Base-by-base conservation (phyloP, 306 rosid genomes). In the Gillenia trifoliata region DNA sequence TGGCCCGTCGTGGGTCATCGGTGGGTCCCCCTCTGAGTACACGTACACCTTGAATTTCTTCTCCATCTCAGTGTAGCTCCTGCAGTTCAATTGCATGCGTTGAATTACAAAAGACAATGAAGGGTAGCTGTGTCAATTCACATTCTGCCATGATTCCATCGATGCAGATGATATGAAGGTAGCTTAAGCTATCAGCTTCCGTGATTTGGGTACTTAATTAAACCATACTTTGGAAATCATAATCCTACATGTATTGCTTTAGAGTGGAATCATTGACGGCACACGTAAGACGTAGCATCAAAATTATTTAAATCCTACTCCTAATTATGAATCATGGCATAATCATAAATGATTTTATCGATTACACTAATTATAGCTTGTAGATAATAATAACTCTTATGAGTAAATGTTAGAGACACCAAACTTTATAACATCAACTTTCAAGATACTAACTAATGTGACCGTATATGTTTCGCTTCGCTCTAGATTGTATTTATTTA, bases 31-130 rank as follows among this genome's bases (percentile, higher is more conserved):
- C 64, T 93, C 97, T 30, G 79, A 36, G 79, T 93, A 93, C 55
- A 93, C 88, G 64, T 89, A 88, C 43, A 93, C 90, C 75, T 93
- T 87, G 67, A 93, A 93, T 73, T 85, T 78, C 76, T 73, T 93
- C 76, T 93, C 97, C 98, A 93, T 93, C 77, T 93, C 90, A 73
- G 66, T 17, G 72, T 93, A 91, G 87, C 98, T 93, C 82, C 97
- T 93, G 89, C 31, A 68, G 23, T 55, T 20, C 26, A 23, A 55
- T 3, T 22, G 28, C 19, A 57, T 25, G 64, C 17, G 7, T 4
- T 57, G 8, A 25, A 23, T 25, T 23, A 12, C 3, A 1, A 55
- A 55, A 8, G 2, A 8, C 11, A 8, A 4, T 38, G 41, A 12
- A 31, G n/a, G 69, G 31, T 36, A 22, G 3, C 45, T 34, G 6